These are phyloP conservation scores for Ehretia macrophylla DNA, from an alignment of 257 asterid species.

Conservation along the genomic window DNA sequence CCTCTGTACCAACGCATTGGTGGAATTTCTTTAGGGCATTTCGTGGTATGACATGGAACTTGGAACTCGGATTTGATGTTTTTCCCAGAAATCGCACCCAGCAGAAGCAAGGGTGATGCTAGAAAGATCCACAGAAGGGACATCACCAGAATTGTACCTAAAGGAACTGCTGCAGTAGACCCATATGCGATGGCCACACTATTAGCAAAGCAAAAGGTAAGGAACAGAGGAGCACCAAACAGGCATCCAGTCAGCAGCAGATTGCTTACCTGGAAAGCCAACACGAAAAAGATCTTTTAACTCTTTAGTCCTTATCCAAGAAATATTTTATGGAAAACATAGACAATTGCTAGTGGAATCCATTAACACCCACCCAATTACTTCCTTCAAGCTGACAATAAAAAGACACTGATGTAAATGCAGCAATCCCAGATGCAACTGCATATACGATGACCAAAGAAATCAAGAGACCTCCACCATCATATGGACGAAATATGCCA, in stretches of 20 bases:
- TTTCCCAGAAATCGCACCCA: constrained; percentile 27
- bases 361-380: not conserved
- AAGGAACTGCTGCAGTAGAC: constrained; percentile 23
- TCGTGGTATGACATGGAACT: constrained; percentile 29
- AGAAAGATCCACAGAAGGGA: constrained; percentile 20
- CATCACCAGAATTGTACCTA: constrained; percentile 11
- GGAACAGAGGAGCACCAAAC: constrained; percentile 21
- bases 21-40: constrained; percentile 28
- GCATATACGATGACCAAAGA: constrained; percentile 13
- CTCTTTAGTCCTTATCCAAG: not conserved
- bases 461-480: constrained; percentile 13
- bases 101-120: constrained; percentile 16
- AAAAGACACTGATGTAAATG: constrained; percentile 15
- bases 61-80: constrained; percentile 19
- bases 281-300: not conserved
- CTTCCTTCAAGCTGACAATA: constrained; percentile 21
- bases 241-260: constrained; percentile 22
- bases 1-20: constrained; percentile 21
- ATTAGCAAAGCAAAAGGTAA: constrained; percentile 26
- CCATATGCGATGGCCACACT: constrained; percentile 21
- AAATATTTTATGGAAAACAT: not conserved
- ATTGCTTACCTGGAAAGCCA: constrained; percentile 20
- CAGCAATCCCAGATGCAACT: constrained; percentile 14
- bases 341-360: not conserved
- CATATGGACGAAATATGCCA: constrained; percentile 11